phyloP scores from a whole-genome alignment of 805 yeast genomes.

The Saccharomycopsis sp. region DNA sequence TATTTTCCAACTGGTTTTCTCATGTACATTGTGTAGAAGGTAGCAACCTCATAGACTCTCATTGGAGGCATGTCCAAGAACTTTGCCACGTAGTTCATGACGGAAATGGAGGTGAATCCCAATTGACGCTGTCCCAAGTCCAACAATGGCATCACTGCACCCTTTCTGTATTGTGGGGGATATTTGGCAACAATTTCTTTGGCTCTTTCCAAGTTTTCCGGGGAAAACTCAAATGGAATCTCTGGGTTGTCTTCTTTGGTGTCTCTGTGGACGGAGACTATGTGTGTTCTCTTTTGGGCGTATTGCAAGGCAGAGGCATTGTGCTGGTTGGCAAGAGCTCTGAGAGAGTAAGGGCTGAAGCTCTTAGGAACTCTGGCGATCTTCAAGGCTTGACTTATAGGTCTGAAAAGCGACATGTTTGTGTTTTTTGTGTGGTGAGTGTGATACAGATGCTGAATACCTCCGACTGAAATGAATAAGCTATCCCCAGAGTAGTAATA shows the following conservation, averaged over 20 bases:
- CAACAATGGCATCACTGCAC: conserved; percentile 80
- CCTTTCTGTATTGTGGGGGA: conserved; percentile 81
- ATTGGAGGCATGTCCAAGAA: conserved; percentile 84
- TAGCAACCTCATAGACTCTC: conserved; percentile 91
- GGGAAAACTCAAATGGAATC: conserved; percentile 65
- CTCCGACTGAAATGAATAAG: no score
- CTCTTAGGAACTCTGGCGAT: conserved; percentile 11
- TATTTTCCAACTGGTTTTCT: conserved; percentile 81
- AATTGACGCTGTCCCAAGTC: conserved; percentile 83
- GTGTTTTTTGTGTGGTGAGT: background rate
- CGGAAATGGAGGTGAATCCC: conserved; percentile 80
- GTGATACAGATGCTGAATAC: background rate
- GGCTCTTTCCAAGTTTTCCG: conserved; percentile 63
- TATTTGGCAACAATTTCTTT: conserved; percentile 67
- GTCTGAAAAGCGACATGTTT: conserved; percentile 16
- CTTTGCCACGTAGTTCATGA: conserved; percentile 86
- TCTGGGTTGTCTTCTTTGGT: conserved; percentile 58
- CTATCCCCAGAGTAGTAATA: no score
- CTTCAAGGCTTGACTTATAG: conserved; percentile 18
- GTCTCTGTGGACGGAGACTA: conserved; percentile 57
- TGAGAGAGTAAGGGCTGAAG: conserved; percentile 16
- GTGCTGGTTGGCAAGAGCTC: background rate
- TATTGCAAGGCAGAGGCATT: background rate
- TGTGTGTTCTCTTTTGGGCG: conserved; percentile 8
- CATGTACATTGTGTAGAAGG: conserved; percentile 87